phyloP scores from a whole-genome alignment of 306 rosid genomes.

The Prunus kanzakura region DNA sequence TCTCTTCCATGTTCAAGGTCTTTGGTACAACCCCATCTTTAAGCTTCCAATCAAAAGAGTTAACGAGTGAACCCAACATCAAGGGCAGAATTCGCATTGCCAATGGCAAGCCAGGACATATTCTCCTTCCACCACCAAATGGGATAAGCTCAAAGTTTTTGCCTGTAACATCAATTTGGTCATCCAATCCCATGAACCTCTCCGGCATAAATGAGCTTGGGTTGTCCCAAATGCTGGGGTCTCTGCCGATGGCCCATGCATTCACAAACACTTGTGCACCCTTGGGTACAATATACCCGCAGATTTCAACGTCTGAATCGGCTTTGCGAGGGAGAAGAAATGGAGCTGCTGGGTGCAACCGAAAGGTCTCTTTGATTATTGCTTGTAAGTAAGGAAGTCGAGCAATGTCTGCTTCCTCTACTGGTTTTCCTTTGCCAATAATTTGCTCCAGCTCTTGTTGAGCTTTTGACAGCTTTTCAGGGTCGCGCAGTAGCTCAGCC shows the following conservation, averaged over 20 bases:
- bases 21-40: constrained; percentile 18
- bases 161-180: constrained; percentile 7
- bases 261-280: constrained; percentile 19
- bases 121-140: constrained; percentile 33
- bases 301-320: constrained; percentile 2
- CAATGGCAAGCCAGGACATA: constrained; percentile 30
- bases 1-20: constrained; percentile 23
- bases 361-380: constrained; percentile 21
- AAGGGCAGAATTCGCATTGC: constrained; percentile 26
- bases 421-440: constrained; percentile 13
- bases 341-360: constrained; percentile 5
- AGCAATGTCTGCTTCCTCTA: constrained; percentile 7
- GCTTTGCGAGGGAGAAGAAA: constrained; percentile 4
- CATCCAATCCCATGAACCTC: constrained; percentile 14
- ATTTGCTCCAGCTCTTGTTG: neutral
- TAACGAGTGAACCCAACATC: constrained; percentile 31
- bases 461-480: neutral
- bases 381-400: constrained; percentile 19
- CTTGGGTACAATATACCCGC: constrained; percentile 10
- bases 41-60: constrained; percentile 34
- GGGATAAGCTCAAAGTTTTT: constrained; percentile 31
- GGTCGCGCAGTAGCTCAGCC: constrained; percentile 17
- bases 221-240: constrained; percentile 9
- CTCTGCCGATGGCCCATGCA: constrained; percentile 20
- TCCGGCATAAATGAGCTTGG: constrained; percentile 8